Conservation (phyloP, 768 basidiomycete genomes). For the Tulasnella sp. region DNA sequence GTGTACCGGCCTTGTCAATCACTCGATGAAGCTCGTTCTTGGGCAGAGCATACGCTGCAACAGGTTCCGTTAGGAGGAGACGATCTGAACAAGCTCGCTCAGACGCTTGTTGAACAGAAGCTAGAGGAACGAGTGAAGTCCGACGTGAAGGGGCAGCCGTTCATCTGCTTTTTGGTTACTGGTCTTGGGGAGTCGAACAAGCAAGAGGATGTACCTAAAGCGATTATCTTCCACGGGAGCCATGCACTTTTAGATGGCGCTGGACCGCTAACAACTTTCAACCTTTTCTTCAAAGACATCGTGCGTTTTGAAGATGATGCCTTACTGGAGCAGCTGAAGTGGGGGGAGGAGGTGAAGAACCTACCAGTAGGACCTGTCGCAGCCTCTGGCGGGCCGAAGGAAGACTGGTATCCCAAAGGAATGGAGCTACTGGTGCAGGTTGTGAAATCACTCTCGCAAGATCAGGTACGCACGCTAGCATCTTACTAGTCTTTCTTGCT, state of each 20-base stretch:
- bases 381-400: neutral
- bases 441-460: neutral
- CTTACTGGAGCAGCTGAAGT: neutral
- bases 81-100: neutral
- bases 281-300: conserved; percentile 7
- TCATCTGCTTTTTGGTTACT: conserved; percentile 6
- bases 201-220: neutral
- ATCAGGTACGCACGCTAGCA: neutral
- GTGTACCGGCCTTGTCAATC: neutral
- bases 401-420: neutral
- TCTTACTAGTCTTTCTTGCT: too few relatives aligned
- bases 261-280: neutral
- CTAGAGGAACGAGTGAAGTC: neutral
- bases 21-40: conserved; percentile 1
- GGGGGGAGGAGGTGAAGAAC: conserved; percentile 3
- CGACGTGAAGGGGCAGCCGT: neutral
- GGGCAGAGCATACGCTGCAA: neutral
- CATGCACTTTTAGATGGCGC: conserved; percentile 14
- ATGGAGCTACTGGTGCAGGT: neutral
- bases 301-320: neutral
- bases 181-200: neutral
- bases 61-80: neutral
- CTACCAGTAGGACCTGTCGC: conserved; percentile 1
- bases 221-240: conserved; percentile 18
- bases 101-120: neutral